These are phyloP conservation scores for Microdochium bolleyi DNA, from an alignment of 2,329 filamentous ascomycete genomes.

Conservation along the genomic window DNA sequence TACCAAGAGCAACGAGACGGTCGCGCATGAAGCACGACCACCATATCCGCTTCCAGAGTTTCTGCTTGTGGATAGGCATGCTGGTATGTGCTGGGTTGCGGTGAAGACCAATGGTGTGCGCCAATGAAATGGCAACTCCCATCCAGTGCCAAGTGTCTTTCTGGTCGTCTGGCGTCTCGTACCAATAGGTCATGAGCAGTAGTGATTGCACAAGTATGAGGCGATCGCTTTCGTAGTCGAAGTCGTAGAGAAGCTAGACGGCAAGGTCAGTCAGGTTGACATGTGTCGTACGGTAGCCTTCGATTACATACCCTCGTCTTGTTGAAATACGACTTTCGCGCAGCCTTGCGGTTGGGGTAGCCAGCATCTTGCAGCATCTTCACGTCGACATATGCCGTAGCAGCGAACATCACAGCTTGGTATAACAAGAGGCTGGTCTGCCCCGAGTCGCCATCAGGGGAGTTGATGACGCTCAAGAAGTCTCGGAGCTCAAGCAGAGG, in stretches of 20 bases:
- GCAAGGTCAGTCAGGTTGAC: background rate
- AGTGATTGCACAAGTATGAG: conserved; percentile 83
- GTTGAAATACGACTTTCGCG: conserved; percentile 81
- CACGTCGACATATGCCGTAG: conserved; percentile 80
- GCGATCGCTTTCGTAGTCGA: conserved; percentile 88
- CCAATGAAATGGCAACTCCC: conserved; percentile 87
- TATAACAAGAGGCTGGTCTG: conserved; percentile 81
- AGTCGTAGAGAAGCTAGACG: conserved; percentile 74
- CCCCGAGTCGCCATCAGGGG: conserved; percentile 59
- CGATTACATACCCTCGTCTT: conserved; percentile 64
- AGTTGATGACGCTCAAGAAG: conserved; percentile 52
- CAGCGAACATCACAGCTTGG: conserved; percentile 92
- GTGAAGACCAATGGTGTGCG: conserved; percentile 88
- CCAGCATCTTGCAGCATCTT: conserved; percentile 68
- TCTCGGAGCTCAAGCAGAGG: conserved; percentile 67
- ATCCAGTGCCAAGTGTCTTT: conserved; percentile 99
- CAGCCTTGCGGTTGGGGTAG: conserved; percentile 69
- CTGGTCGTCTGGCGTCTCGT: conserved; percentile 92
- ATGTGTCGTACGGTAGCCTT: background rate
- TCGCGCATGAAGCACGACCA: conserved; percentile 97
- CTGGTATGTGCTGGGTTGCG: conserved; percentile 71
- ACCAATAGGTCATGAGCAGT: conserved; percentile 94
- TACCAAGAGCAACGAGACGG: conserved; percentile 83
- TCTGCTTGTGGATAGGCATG: conserved; percentile 67
- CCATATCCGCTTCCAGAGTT: conserved; percentile 92